Percentiles rank a stretch among this genome's conserved stretches.
phyloP scores from a whole-genome alignment of 176 grass and related monocot genomes.

The Bolboschoenus planiculmis region DNA sequence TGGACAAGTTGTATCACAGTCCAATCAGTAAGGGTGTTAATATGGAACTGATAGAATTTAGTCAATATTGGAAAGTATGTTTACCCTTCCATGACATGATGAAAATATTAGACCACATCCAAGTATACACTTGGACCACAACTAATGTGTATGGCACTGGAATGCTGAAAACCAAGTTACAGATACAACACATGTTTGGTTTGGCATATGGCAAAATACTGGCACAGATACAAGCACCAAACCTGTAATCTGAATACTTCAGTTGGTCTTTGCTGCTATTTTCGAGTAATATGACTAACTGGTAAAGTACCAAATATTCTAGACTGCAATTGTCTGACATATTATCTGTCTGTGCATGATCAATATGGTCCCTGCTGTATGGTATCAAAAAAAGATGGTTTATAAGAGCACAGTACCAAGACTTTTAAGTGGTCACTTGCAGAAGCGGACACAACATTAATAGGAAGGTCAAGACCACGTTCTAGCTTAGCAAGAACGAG shows the following conservation, averaged over 20 bases:
- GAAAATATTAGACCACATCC: background rate
- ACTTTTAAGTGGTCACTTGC: constrained; percentile 18
- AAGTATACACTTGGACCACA: background rate
- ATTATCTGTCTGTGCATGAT: background rate
- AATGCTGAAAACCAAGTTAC: background rate
- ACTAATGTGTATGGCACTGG: background rate
- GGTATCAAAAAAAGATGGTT: background rate
- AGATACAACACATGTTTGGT: background rate
- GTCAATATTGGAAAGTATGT: background rate
- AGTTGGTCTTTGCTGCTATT: background rate
- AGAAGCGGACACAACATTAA: constrained; percentile 27
- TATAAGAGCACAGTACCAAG: background rate
- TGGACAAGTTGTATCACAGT: background rate
- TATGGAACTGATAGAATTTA: background rate
- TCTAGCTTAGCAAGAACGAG: constrained; percentile 69
- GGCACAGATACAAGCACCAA: background rate
- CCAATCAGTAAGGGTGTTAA: background rate
- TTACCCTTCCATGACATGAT: background rate
- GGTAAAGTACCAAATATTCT: background rate
- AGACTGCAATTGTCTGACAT: background rate
- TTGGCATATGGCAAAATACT: background rate
- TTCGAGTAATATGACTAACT: background rate
- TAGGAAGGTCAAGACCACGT: constrained; percentile 57
- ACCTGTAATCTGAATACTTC: background rate
- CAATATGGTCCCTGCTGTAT: background rate